Percentiles rank a stretch among this genome's conserved stretches.
Conservation (phyloP, 768 basidiomycete species). For the Boletus vinaceobasis region DNA sequence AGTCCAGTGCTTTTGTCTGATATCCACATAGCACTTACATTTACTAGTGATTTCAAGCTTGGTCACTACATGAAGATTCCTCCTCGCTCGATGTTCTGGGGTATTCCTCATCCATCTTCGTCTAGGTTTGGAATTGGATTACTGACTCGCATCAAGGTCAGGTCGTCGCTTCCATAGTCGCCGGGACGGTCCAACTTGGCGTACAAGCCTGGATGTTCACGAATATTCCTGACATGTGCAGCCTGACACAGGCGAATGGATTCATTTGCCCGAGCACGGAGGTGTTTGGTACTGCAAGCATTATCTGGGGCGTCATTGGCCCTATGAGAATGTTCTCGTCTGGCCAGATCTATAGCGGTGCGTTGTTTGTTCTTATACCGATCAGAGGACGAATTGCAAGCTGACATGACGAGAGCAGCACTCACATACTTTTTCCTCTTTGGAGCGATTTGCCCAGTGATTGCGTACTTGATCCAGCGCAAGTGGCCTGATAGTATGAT, state of each 20-base stretch:
- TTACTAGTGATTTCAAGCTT: constrained; percentile 71
- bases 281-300: constrained; percentile 76
- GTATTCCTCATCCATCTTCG: constrained; percentile 9
- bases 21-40: constrained; percentile 45
- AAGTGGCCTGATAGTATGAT: constrained; percentile 62
- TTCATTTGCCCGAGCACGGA: constrained; percentile 70
- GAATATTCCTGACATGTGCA: constrained; percentile 37
- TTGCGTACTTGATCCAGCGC: constrained; percentile 50
- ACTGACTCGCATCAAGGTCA: constrained; percentile 34
- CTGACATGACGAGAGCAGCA: constrained; percentile 11
- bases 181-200: constrained; percentile 63
- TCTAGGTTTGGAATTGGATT: neutral
- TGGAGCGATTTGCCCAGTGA: constrained; percentile 59
- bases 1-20: neutral
- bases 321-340: constrained; percentile 66
- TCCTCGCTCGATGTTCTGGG: constrained; percentile 64
- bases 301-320: constrained; percentile 83
- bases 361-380: neutral
- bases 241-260: constrained; percentile 35
- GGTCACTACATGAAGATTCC: constrained; percentile 75
- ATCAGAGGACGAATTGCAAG: neutral
- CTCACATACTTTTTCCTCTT: constrained; percentile 78
- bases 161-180: constrained; percentile 57
- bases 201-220: constrained; percentile 62
- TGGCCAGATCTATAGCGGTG: constrained; percentile 58